phyloP scores from a whole-genome alignment of 306 rosid genomes.

The Carpinus viminea region DNA sequence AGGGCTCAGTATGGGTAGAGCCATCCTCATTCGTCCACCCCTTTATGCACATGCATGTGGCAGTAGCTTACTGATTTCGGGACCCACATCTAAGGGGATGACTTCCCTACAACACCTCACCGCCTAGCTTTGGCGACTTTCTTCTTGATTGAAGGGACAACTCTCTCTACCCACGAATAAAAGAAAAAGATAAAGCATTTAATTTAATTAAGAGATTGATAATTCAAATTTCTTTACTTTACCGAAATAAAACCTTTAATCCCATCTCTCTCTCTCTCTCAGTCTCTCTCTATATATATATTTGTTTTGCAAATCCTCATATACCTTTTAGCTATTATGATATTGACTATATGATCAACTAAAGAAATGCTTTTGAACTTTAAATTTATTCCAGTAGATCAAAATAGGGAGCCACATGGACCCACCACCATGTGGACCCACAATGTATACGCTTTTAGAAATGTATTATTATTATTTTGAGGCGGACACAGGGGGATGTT shows the following conservation, averaged over 20 bases:
- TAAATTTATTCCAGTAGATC: neutral
- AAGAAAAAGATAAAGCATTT: neutral
- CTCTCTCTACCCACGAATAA: constrained; percentile 14
- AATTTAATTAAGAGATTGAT: no score
- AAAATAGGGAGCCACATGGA: neutral
- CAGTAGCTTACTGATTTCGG: constrained; percentile 39
- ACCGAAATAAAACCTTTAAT: no score
- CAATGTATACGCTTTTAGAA: neutral
- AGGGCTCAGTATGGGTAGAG: constrained; percentile 33
- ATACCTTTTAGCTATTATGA: constrained; percentile 6
- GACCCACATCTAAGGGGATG: constrained; percentile 51
- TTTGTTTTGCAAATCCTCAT: neutral
- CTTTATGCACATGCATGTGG: constrained; percentile 62
- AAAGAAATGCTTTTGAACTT: neutral
- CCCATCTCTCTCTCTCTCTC: no score
- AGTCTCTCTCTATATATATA: no score
- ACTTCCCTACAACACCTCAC: neutral
- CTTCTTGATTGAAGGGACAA: constrained; percentile 39
- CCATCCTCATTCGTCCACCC: constrained; percentile 6
- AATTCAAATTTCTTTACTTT: no score
- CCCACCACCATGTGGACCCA: neutral
- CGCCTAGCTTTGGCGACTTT: neutral
- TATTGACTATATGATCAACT: neutral
- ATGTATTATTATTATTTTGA: no score
- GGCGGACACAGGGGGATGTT: neutral